Evolutionary conservation across 1,284 basidiomycete genomes (phyloP), one percentile per base, ranked within the genome.

Genomic region (Cutaneotrichosporon sp.): DNA sequence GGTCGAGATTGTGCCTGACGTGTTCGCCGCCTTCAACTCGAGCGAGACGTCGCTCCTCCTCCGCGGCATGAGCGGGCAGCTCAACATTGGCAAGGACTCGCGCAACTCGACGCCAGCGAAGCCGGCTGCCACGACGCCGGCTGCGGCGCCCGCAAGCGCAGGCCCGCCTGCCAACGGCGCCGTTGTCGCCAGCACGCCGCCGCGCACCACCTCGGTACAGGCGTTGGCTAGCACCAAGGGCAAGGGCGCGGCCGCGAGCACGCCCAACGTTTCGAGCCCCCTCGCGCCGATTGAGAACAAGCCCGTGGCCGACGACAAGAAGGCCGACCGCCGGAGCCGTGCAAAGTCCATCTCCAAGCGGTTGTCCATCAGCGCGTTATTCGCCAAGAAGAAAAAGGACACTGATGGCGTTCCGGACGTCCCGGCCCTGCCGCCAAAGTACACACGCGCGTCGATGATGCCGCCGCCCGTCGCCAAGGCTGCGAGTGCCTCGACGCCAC

Each of bases 1-100:
- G 2, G 56, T 58, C 20, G 56, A 58, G 47, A 45, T 58, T 34
- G 53, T 58, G 14, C 56, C 56, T 20, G 56, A 58, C 34, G 46
- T 58, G 4, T 51, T 58, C 30, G 52, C 56, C 30, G 56, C 56
- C 8, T 58, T 58, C 46, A 47, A 54, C 37, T 37, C 52, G 22
- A 51, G 45, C 46, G 35, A 47, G 22, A 20, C 30, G 26, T 17
- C 41, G 18, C 33, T 45, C 9, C 43, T 34, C 30, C 43, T 20
- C 9, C 30, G 43, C 9, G 43, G 43, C 8, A 33, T 45, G 17
- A 45, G 23, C 18, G 43, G 17, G 8, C 43, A 45, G 33, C 43
- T 45, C 43, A 45, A 34, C 30, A 18, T 49, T 38, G n/a, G 38
- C 47, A 9, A 18, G 38, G 33, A 26, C 14, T 18, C 30, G 26